These are phyloP conservation scores for Russula virescens DNA, from an alignment of 768 basidiomycete species.

Conservation along the genomic window DNA sequence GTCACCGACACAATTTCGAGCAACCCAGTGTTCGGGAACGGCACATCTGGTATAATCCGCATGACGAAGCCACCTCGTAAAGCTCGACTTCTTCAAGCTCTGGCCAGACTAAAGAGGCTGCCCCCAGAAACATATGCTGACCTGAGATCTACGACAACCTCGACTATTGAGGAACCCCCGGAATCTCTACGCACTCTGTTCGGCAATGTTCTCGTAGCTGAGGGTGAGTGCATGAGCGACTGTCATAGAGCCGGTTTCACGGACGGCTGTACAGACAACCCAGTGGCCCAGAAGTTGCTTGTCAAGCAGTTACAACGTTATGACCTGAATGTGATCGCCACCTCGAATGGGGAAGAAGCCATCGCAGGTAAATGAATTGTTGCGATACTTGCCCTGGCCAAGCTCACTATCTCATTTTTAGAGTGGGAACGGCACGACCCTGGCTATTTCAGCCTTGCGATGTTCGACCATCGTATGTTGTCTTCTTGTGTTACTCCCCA, in stretches of 20 bases:
- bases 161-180: constrained; percentile 43
- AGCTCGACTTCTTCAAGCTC: constrained; percentile 51
- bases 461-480: constrained; percentile 64
- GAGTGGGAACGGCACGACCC: constrained; percentile 67
- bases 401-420: constrained; percentile 25
- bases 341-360: constrained; percentile 65
- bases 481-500: neutral
- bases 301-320: constrained; percentile 61
- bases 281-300: constrained; percentile 60
- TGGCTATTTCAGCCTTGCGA: constrained; percentile 61
- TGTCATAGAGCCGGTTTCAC: neutral
- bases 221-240: constrained; percentile 40
- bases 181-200: constrained; percentile 49
- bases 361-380: constrained; percentile 38
- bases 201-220: constrained; percentile 66
- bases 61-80: constrained; percentile 69
- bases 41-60: constrained; percentile 51
- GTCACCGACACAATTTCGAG: constrained; percentile 51
- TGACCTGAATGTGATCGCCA: constrained; percentile 54
- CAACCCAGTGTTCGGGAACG: constrained; percentile 45
- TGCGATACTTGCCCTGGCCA: neutral
- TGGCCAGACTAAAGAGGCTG: constrained; percentile 54
- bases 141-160: constrained; percentile 35
- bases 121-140: constrained; percentile 39
- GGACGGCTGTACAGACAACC: constrained; percentile 46